phyloP scores from a whole-genome alignment of 2,329 filamentous ascomycete species.

The Botrytis tulipae region DNA sequence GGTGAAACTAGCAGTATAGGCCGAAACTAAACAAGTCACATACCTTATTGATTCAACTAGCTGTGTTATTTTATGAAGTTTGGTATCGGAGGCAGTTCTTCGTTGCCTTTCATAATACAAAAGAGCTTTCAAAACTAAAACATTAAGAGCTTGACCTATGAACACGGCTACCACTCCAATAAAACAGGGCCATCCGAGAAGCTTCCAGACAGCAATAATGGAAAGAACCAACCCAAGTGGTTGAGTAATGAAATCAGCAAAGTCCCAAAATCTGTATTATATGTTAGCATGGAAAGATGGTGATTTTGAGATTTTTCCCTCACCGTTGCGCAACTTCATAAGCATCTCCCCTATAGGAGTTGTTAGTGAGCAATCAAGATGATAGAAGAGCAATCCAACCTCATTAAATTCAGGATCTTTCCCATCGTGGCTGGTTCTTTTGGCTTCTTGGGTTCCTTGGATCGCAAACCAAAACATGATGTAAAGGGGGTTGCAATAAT shows the following conservation, averaged over 20 bases:
- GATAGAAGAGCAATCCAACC: slow-evolving; percentile 43
- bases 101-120: slow-evolving; percentile 68
- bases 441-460: slow-evolving; percentile 35
- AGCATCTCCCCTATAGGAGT: slow-evolving; percentile 52
- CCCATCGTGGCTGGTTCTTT: slow-evolving; percentile 74
- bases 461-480: slow-evolving; percentile 32
- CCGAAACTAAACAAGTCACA: neutral
- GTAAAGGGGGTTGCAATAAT: slow-evolving; percentile 32
- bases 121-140: slow-evolving; percentile 62
- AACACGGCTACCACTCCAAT: slow-evolving; percentile 69
- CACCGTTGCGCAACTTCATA: slow-evolving; percentile 71
- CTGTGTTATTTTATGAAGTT: slow-evolving; percentile 77
- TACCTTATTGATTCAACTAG: slow-evolving; percentile 63
- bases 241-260: slow-evolving; percentile 70
- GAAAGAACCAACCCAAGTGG: slow-evolving; percentile 76
- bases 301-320: neutral
- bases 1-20: neutral
- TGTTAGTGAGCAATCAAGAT: slow-evolving; percentile 10
- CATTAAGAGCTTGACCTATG: slow-evolving; percentile 68
- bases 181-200: slow-evolving; percentile 78
- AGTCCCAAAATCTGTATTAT: slow-evolving; percentile 72
- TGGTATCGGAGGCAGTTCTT: slow-evolving; percentile 71
- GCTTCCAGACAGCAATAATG: slow-evolving; percentile 68
- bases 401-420: slow-evolving; percentile 86
- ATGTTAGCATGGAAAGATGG: neutral